phyloP scores from a whole-genome alignment of 257 asterid species.

The Ophiorrhiza pumila region DNA sequence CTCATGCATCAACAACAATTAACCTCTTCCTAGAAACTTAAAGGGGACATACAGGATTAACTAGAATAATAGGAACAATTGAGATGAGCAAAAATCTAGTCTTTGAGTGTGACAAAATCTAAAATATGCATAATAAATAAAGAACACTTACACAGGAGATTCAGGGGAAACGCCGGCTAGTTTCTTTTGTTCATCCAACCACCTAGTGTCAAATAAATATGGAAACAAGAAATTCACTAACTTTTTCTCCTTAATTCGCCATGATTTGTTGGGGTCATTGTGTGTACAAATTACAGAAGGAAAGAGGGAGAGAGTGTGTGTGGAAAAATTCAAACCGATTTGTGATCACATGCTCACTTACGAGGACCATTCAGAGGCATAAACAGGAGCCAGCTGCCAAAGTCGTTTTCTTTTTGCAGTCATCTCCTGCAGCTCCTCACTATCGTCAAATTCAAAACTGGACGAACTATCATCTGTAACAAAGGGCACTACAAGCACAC shows the following conservation, averaged over 20 bases:
- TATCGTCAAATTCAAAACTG: conserved; percentile 56
- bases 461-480: conserved; percentile 59
- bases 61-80: not conserved
- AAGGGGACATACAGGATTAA: not conserved
- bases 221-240: conserved; percentile 7
- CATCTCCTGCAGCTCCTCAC: conserved; percentile 50
- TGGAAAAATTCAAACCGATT: conserved; percentile 5
- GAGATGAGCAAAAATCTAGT: conserved; percentile 1
- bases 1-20: conserved; percentile 1
- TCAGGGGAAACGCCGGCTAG: conserved; percentile 76
- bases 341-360: conserved; percentile 35
- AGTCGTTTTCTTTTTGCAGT: conserved; percentile 64
- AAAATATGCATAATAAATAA: conserved; percentile 10
- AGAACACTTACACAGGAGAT: conserved; percentile 81
- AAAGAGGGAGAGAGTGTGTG: not conserved
- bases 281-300: not conserved
- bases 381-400: conserved; percentile 84
- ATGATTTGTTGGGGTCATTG: not conserved
- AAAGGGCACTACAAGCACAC: conserved; percentile 84
- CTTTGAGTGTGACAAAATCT: not conserved
- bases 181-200: conserved; percentile 91
- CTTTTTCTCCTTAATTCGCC: not conserved
- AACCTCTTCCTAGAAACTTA: not conserved
- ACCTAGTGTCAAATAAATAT: conserved; percentile 44
- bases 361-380: conserved; percentile 66